Evolutionary conservation across 2,329 filamentous ascomycete genomes (phyloP).

Genomic region (Acrocalymma vagum): DNA sequence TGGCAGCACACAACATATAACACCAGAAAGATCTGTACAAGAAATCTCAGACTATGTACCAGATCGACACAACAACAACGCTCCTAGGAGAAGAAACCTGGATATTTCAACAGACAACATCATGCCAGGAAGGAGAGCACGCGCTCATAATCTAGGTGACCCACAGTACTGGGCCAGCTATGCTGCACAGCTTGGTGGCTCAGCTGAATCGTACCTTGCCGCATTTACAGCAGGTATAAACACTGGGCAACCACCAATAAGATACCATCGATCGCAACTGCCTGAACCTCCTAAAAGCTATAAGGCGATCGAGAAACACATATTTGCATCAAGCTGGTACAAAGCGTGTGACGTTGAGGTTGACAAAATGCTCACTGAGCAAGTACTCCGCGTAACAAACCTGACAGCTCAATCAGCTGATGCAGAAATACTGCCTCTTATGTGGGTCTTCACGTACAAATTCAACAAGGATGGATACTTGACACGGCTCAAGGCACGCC

Average conservation of each 20-base stretch:
- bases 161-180: constrained; percentile 4
- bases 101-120: constrained; percentile 6
- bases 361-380: neutral
- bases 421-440: constrained; percentile 5
- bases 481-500: constrained; percentile 15
- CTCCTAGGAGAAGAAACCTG: neutral
- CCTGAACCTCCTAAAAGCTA: neutral
- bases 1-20: too few relatives aligned
- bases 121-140: constrained; percentile 1
- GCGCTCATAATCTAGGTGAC: neutral
- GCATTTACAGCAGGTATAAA: constrained; percentile 6
- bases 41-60: constrained; percentile 1
- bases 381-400: constrained; percentile 3
- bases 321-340: constrained; percentile 1
- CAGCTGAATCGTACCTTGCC: constrained; percentile 7
- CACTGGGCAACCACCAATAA: neutral
- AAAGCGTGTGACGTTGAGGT: constrained; percentile 5
- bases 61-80: constrained; percentile 4
- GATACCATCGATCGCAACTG: neutral
- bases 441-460: constrained; percentile 14
- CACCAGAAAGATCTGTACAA: too few relatives aligned
- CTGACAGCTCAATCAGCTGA: constrained; percentile 4
- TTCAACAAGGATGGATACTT: constrained; percentile 12
- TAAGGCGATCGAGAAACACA: neutral
- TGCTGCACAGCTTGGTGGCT: too few relatives aligned